Evolutionary conservation across 768 basidiomycete species (phyloP), one percentile per base, ranked within the genome.

Genomic region (Collybia sordida): DNA sequence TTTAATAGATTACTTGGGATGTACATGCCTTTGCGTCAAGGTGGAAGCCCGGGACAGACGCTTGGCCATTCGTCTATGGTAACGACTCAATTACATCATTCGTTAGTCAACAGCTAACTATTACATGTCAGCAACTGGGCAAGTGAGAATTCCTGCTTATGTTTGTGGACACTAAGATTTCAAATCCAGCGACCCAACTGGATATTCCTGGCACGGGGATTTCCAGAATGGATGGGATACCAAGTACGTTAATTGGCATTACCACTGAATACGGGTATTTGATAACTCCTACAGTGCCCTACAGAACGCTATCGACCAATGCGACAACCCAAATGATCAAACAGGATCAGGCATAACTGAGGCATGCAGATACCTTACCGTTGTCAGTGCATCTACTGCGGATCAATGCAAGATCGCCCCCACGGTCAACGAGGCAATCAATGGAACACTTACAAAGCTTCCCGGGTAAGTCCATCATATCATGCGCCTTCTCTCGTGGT

Each of bases 211-310:
- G 62, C 74, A 75, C 52, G 74, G 66, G 0, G 75, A 78, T 58
- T 78, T 74, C 62, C 72, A 70, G 56, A 76, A 76, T 45, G 78
- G 81, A 1, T 82, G 81, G 81, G 74, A 78, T 43, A 64, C 62
- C 12, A 71, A 62, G 31, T 31, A 31, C 11, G 31, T 14, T 31
- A 14, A 31, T 14, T 31, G 14, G 31, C 9, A 31, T 31, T n/a
- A 31, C 11, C 31, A 31, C 9, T 12, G 11, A 31, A 11, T 7
- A 31, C 14, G 11, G 14, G 31, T 31, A 3, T 6, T 12, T 31
- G 31, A 31, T 14, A 14, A 6, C 31, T 4, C 11, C 14, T 12
- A 11, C 5, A 31, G 31, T 9, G 65, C 73, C 6, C 70, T 82
- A 6, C 72, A 72, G 53, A 68, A 67, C 36, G 78, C 78, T n/a